Base-by-base conservation (phyloP, 2,329 filamentous ascomycete species). In the Aureobasidium sp. region DNA sequence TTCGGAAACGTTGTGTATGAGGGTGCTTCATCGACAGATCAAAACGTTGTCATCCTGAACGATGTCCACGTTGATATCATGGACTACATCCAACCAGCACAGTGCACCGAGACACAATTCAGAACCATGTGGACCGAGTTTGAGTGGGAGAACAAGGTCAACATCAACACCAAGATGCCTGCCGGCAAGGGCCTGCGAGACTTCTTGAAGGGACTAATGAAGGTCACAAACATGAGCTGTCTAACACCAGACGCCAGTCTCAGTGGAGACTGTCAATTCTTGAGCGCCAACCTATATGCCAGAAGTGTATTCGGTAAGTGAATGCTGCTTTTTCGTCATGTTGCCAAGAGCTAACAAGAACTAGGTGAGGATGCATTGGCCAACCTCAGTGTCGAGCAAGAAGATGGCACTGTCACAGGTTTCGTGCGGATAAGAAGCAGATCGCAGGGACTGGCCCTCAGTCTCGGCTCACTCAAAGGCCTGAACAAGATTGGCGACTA, bases 111-210 rank as follows among this genome's bases (percentile, higher is more conserved):
- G 81, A 97, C 93, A 12, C 91, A 97, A 72, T 99, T 99, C 87
- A 86, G 94, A 64, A 96, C 91, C n/a, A 99, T 99, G 94, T 99
- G 94, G 94, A 99, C 94, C 41, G 94, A 99, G 74, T 99, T 99
- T 68, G 94, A 99, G 75, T 99, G 94, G 94, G 94, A 99, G 82
- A 99, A 99, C 80, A 99, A 99, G 84, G 93, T 99, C 76, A 99
- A 99, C 79, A 97, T 99, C 79, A 97, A 97, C 78, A 95, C 90
- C 66, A 97, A 97, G 82, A 70, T 75, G 70, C 68, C 69, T 22
- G 65, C 68, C n/a, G 91, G 90, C 68, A 96, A 93, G 80, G 88
- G 85, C 31, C 81, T 99, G 64, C 86, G 93, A 55, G 91, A 95
- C 22, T 99, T 99, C 84, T 79, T 99, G 66, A 88, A 90, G 68